Conservation (phyloP, 1,284 basidiomycete genomes). For the Pseudozyma flocculosa region DNA sequence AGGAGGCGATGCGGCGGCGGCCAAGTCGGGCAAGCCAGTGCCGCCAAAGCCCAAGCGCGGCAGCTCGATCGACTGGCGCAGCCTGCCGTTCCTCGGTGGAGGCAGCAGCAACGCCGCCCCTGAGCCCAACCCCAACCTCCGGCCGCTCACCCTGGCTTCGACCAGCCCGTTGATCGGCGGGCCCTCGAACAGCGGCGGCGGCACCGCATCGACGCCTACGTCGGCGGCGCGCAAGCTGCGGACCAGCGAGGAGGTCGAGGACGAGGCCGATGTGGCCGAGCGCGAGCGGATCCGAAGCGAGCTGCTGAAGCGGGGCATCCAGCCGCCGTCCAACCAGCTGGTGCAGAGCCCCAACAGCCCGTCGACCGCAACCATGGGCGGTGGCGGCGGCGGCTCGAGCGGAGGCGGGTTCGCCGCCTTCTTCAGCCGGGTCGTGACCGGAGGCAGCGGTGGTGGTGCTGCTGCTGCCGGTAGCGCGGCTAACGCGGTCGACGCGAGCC, state of each 20-base stretch:
- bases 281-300: slow-evolving; percentile 42
- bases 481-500: no score
- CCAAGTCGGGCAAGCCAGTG: background rate
- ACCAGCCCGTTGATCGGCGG: slow-evolving; percentile 11
- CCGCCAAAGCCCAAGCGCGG: slow-evolving; percentile 22
- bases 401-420: slow-evolving; percentile 41
- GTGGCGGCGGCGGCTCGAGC: slow-evolving; percentile 7
- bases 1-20: background rate
- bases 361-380: slow-evolving; percentile 2
- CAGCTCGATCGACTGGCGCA: slow-evolving; percentile 38
- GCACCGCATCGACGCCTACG: no score
- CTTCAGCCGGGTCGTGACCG: slow-evolving; percentile 41
- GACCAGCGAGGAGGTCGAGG: slow-evolving; percentile 40
- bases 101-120: slow-evolving; percentile 54
- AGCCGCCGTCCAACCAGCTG: slow-evolving; percentile 44
- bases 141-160: slow-evolving; percentile 67
- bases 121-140: slow-evolving; percentile 66
- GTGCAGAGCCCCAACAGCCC: slow-evolving; percentile 14
- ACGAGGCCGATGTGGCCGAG: slow-evolving; percentile 38
- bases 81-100: slow-evolving; percentile 33
- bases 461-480: no score
- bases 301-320: slow-evolving; percentile 39
- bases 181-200: slow-evolving; percentile 9
- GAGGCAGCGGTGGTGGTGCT: slow-evolving; percentile 27
- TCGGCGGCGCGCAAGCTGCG: slow-evolving; percentile 31